Evolutionary conservation across 1,284 basidiomycete genomes (phyloP).

Genomic region (Tylopilus orsonianus): DNA sequence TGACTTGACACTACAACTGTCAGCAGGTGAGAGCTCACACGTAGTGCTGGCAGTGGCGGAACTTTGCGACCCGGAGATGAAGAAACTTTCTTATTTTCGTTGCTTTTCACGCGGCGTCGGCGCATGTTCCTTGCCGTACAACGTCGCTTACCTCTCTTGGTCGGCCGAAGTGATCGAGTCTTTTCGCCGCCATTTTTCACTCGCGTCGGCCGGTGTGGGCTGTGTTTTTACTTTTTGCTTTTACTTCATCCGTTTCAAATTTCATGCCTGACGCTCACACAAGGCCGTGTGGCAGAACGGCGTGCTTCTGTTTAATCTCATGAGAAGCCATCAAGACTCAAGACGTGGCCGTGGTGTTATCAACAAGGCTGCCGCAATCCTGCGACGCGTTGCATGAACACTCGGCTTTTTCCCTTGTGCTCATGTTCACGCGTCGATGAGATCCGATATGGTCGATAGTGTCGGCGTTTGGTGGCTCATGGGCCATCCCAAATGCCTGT

Average conservation of each 20-base stretch:
- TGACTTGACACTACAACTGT: not conserved
- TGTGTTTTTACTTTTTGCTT: conserved; percentile 1
- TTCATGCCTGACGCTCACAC: conserved; percentile 8
- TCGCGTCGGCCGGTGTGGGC: not conserved
- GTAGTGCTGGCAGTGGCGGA: conserved; percentile 10
- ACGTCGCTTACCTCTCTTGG: not conserved
- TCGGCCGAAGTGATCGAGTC: not conserved
- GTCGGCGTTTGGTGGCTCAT: not conserved
- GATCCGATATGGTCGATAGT: not conserved
- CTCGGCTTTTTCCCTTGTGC: conserved; percentile 5
- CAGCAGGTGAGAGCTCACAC: not conserved
- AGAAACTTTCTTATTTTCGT: not conserved
- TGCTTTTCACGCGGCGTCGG: not conserved
- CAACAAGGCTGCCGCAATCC: not conserved
- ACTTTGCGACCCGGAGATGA: conserved; percentile 8
- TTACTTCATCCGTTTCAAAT: conserved; percentile 5
- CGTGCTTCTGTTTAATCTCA: not conserved
- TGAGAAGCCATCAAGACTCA: conserved; percentile 7
- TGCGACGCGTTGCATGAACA: conserved; percentile 4
- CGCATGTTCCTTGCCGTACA: too few relatives aligned
- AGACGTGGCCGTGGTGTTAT: not conserved
- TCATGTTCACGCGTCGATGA: not conserved
- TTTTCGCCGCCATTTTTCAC: conserved; percentile 5
- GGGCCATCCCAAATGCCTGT: too few relatives aligned
- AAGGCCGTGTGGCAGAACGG: not conserved